A percentile compares a stretch with the other conserved stretches of the same genome.
Evolutionary conservation across 345 rosid genomes (phyloP).

Genomic region (Arabidopsis arenosa): DNA sequence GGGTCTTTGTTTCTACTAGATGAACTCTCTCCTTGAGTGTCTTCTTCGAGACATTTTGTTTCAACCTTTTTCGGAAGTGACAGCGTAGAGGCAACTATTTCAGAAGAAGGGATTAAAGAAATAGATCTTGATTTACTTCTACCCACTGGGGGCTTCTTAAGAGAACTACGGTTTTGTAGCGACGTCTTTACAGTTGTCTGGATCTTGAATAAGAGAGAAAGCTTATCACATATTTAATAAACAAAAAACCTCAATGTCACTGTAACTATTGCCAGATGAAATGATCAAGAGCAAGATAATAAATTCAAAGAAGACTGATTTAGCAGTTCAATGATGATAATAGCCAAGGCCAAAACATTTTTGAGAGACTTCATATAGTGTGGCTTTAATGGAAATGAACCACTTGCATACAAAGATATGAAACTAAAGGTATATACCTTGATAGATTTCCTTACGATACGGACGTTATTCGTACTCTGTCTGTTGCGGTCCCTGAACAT

Average conservation of each 20-base stretch:
- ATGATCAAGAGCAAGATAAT: slow-evolving; percentile 20
- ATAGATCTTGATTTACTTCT: slow-evolving; percentile 44
- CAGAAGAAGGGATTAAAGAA: slow-evolving; percentile 48
- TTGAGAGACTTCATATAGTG: slow-evolving; percentile 6
- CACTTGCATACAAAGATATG: slow-evolving; percentile 15
- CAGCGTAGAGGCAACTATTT: slow-evolving; percentile 39
- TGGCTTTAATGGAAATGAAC: slow-evolving; percentile 11
- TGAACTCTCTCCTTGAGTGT: slow-evolving; percentile 42
- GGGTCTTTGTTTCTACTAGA: slow-evolving; percentile 42
- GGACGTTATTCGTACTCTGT: slow-evolving; percentile 41
- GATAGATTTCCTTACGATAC: slow-evolving; percentile 49
- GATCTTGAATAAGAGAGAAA: slow-evolving; percentile 32
- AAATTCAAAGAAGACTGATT: slow-evolving; percentile 8
- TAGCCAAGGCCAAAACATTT: background rate
- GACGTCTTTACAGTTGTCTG: slow-evolving; percentile 43
- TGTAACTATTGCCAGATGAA: slow-evolving; percentile 8
- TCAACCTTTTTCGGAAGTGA: slow-evolving; percentile 43
- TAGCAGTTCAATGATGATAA: slow-evolving; percentile 20
- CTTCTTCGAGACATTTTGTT: slow-evolving; percentile 49
- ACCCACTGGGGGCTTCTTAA: slow-evolving; percentile 41
- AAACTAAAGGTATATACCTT: slow-evolving; percentile 51
- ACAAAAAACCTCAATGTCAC: slow-evolving; percentile 10
- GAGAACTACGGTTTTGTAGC: slow-evolving; percentile 40
- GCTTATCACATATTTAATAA: slow-evolving; percentile 20
- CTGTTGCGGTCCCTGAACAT: slow-evolving; percentile 53